Conservation (phyloP, 1,284 basidiomycete species). For the Termitomyces sp. region DNA sequence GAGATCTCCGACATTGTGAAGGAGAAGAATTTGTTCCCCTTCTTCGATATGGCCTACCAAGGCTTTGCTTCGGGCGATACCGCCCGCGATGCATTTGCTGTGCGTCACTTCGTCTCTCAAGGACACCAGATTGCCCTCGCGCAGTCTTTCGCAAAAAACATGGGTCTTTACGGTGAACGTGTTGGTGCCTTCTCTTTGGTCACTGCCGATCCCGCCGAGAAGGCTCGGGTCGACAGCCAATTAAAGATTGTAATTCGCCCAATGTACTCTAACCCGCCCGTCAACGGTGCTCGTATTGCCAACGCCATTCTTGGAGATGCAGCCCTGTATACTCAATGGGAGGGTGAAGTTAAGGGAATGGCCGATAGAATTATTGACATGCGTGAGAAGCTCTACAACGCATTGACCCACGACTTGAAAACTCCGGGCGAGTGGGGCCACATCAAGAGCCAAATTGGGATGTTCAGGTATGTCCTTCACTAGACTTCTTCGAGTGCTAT, state of each 20-base stretch:
- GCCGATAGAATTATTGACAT: constrained; percentile 95
- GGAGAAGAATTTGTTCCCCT: constrained; percentile 86
- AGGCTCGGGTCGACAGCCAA: constrained; percentile 87
- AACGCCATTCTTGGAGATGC: constrained; percentile 74
- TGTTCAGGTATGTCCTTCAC: constrained; percentile 66
- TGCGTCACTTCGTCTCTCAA: constrained; percentile 89
- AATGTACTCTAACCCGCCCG: constrained; percentile 97
- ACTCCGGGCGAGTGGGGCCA: constrained; percentile 96
- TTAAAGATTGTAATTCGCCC: constrained; percentile 96
- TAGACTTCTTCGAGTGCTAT: constrained; percentile 6
- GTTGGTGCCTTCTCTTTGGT: constrained; percentile 93
- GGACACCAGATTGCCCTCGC: constrained; percentile 84
- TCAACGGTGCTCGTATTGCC: constrained; percentile 93
- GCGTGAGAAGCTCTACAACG: constrained; percentile 81
- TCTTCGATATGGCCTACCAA: constrained; percentile 98
- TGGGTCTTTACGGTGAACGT: constrained; percentile 97
- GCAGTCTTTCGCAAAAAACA: constrained; percentile 99
- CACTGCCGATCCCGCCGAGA: constrained; percentile 72
- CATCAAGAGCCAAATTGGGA: constrained; percentile 95
- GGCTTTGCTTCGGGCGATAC: constrained; percentile 92
- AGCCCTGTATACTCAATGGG: constrained; percentile 87
- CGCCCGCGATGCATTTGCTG: constrained; percentile 87
- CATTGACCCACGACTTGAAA: constrained; percentile 74
- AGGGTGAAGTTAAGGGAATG: constrained; percentile 90
- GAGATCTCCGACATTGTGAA: constrained; percentile 86